Percentiles rank a stretch among this genome's conserved stretches.
Evolutionary conservation across 768 basidiomycete species (phyloP).

Genomic region (Macrolepiota fuliginosa): DNA sequence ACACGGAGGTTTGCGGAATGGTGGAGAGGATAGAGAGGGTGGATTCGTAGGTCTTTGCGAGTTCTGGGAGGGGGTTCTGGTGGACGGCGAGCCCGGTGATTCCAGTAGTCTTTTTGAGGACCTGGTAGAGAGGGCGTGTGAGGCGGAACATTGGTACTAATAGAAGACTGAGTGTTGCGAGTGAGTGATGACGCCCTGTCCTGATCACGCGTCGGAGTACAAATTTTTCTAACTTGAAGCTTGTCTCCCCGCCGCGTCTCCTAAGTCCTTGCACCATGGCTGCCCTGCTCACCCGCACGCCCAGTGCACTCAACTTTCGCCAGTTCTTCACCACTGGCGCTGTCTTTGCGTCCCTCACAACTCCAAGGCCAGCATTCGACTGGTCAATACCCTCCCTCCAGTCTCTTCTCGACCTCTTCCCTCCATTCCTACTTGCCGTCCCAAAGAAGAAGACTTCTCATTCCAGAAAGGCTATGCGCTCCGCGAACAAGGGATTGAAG

Average conservation of each 20-base stretch:
- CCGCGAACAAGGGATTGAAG: conserved; percentile 91
- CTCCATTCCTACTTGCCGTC: conserved; percentile 86
- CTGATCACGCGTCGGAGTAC: conserved; percentile 37
- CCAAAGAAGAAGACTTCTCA: conserved; percentile 95
- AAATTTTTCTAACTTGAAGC: conserved; percentile 26
- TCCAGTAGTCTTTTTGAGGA: conserved; percentile 78
- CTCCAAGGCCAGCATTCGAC: not conserved
- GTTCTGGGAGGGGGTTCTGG: conserved; percentile 77
- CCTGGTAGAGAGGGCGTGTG: conserved; percentile 63
- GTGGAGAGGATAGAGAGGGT: conserved; percentile 68
- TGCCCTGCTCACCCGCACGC: conserved; percentile 18
- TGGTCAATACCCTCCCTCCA: conserved; percentile 40
- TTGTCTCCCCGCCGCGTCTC: conserved; percentile 14
- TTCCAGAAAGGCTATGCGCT: conserved; percentile 92
- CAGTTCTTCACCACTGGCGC: conserved; percentile 21
- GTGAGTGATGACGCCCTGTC: conserved; percentile 7
- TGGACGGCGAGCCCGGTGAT: conserved; percentile 84
- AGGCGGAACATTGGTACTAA: conserved; percentile 65
- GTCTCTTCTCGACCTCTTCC: conserved; percentile 69
- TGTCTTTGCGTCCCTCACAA: conserved; percentile 17
- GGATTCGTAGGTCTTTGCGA: conserved; percentile 70
- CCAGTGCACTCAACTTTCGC: conserved; percentile 11
- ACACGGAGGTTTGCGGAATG: conserved; percentile 82
- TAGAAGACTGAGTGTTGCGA: conserved; percentile 14
- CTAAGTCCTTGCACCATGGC: conserved; percentile 31